Evolutionary conservation across 1,139 yeast species (phyloP).

Genomic region (Lodderomyces beijingensis): DNA sequence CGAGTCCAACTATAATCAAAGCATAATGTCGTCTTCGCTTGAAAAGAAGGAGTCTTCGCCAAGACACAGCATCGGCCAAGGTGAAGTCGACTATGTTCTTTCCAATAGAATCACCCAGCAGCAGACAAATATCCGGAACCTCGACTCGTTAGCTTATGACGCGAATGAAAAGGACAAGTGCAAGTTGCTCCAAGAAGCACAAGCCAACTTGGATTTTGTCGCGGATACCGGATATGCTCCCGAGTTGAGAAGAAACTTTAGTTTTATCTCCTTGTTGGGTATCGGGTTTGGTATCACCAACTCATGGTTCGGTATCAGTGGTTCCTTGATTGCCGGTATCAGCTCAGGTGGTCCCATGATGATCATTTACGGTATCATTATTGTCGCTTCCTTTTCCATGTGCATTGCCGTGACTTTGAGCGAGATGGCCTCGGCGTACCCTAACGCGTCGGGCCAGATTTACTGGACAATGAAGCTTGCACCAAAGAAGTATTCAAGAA

Average conservation of each 20-base stretch:
- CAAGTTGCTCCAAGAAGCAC: conserved; percentile 24
- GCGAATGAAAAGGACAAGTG: conserved; percentile 15
- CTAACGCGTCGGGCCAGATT: conserved; percentile 66
- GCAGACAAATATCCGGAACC: conserved; percentile 10
- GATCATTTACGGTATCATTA: conserved; percentile 62
- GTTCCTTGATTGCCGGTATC: conserved; percentile 40
- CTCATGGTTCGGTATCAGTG: conserved; percentile 56
- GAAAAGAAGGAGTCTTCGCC: conserved; percentile 8
- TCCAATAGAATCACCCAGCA: conserved; percentile 10
- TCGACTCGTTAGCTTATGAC: conserved; percentile 9
- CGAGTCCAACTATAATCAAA: too few relatives aligned
- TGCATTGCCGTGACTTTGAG: conserved; percentile 38
- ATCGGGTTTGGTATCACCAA: conserved; percentile 62
- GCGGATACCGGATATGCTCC: conserved; percentile 34
- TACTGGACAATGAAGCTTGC: conserved; percentile 54
- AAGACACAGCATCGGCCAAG: conserved; percentile 18
- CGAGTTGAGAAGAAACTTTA: conserved; percentile 44
- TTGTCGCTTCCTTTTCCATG: conserved; percentile 45
- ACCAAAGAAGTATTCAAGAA: conserved; percentile 44
- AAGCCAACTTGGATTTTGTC: conserved; percentile 28
- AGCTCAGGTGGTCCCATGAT: conserved; percentile 64
- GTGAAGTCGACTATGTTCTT: conserved; percentile 18
- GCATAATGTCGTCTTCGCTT: conserved; percentile 2
- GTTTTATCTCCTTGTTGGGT: conserved; percentile 52
- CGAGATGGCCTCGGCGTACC: conserved; percentile 50